Base-by-base conservation (phyloP, 2,329 filamentous ascomycete species). In the Lojkania enalia region DNA sequence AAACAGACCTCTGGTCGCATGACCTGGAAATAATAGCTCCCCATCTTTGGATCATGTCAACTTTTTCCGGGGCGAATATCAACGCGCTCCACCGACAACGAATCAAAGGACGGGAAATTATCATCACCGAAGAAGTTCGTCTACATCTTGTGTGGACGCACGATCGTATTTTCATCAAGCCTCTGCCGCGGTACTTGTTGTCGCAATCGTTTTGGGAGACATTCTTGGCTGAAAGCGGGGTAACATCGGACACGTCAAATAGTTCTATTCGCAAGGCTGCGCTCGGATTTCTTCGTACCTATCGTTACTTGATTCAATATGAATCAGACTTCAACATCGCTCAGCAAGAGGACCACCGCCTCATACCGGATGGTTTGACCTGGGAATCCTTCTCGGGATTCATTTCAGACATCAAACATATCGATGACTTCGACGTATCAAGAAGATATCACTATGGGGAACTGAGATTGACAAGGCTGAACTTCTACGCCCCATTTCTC, bases 401-500 rank as follows among this genome's bases (percentile, higher is more conserved):
- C 15, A 38, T 40, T 21, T 31, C 38, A 21, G 23, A 50, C 4
- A 11, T 51, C 20, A 20, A 33, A 14, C 12, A 35, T 16, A 64
- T 72, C 19, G 56, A 63, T 1, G 47, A 62, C 33, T 33, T 41
- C 13, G 44, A 44, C 4, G 61, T 74, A 18, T 67, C 66, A 35
- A 49, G 50, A 19, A 66, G 74, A 13, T 77, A 74, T 52, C 42
- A 49, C 11, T 76, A 71, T 46, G 72, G 73, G n/a, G 73, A 76
- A 52, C 59, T 76, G 20, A 67, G 74, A 1, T 62, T 76, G 5
- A 61, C 63, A 5, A 64, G 73, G n/a, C 53, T 76, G 20, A 72
- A 79, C 56, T 66, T 72, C 39, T 68, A 74, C 39, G 69, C 71
- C 51, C 58, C 61, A 20, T 48, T 48, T 20, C 30, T 33, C 6